These are phyloP conservation scores for Xylona heveae DNA, from an alignment of 495 filamentous ascomycete species.

Conservation along the genomic window DNA sequence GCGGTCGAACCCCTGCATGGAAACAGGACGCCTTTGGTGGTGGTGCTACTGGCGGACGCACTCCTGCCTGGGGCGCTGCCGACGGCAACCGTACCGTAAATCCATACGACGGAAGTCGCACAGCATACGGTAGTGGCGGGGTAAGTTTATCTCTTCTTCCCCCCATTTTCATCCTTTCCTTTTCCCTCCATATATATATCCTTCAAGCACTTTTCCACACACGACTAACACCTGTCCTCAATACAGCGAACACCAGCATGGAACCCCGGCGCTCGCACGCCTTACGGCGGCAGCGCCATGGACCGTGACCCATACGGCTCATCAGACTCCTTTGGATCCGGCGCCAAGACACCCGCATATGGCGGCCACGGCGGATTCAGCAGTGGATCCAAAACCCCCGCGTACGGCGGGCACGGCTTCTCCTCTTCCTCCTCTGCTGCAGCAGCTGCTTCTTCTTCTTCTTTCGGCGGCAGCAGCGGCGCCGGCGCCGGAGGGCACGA, in stretches of 20 bases:
- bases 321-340: slow-evolving; percentile 49
- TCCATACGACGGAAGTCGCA: slow-evolving; percentile 61
- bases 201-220: too few relatives aligned
- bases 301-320: slow-evolving; percentile 29
- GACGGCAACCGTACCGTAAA: slow-evolving; percentile 44
- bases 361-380: slow-evolving; percentile 28
- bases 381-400: slow-evolving; percentile 28
- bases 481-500: slow-evolving; percentile 14
- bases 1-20: slow-evolving; percentile 13
- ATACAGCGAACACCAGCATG: slow-evolving; percentile 26
- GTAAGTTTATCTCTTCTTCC: slow-evolving; percentile 5
- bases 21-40: slow-evolving; percentile 24
- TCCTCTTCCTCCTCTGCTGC: too few relatives aligned
- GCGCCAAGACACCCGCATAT: slow-evolving; percentile 58
- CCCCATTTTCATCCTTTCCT: background rate
- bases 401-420: slow-evolving; percentile 16
- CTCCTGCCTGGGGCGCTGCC: slow-evolving; percentile 41
- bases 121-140: slow-evolving; percentile 35
- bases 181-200: too few relatives aligned
- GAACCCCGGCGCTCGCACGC: slow-evolving; percentile 46
- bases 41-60: slow-evolving; percentile 54
- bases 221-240: too few relatives aligned
- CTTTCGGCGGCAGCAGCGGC: slow-evolving; percentile 31
- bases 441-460: slow-evolving; percentile 16
- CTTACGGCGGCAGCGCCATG: slow-evolving; percentile 31